These are phyloP conservation scores for Ascosphaera pollenicola DNA, from an alignment of 2,329 filamentous ascomycete species.

Conservation along the genomic window DNA sequence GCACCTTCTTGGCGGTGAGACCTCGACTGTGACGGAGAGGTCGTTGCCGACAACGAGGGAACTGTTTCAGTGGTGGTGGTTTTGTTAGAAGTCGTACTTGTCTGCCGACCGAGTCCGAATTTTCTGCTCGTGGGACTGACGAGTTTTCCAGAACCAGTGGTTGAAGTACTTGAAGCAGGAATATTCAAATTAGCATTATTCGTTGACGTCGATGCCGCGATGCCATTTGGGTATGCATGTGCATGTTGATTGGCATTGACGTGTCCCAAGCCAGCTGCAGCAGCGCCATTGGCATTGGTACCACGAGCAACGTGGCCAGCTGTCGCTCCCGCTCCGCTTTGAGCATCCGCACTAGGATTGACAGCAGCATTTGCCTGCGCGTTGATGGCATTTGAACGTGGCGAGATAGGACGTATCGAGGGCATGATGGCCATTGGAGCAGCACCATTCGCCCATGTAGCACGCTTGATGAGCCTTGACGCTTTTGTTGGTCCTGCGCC, in stretches of 20 bases:
- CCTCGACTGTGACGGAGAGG: background rate
- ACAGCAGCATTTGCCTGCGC: conserved; percentile 58
- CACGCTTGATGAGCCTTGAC: conserved; percentile 46
- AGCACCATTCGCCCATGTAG: conserved; percentile 74
- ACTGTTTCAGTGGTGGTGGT: background rate
- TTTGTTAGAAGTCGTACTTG: background rate
- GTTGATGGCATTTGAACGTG: conserved; percentile 81
- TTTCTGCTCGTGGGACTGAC: background rate
- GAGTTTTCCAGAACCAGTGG: background rate
- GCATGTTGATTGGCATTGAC: background rate
- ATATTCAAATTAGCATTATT: background rate
- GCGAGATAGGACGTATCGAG: conserved; percentile 83
- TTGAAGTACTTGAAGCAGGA: background rate
- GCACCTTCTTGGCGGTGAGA: background rate
- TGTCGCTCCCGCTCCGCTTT: background rate
- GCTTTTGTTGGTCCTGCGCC: conserved; percentile 29
- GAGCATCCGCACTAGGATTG: background rate
- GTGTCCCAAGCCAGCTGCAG: background rate
- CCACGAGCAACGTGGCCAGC: background rate
- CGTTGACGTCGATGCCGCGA: background rate
- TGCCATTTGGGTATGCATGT: background rate
- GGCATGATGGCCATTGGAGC: conserved; percentile 87
- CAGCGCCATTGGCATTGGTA: background rate
- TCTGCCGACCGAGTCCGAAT: background rate
- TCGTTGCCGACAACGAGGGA: background rate